Base-by-base conservation (phyloP, 1,284 basidiomycete species). In the Cutaneotrichosporon sp. region DNA sequence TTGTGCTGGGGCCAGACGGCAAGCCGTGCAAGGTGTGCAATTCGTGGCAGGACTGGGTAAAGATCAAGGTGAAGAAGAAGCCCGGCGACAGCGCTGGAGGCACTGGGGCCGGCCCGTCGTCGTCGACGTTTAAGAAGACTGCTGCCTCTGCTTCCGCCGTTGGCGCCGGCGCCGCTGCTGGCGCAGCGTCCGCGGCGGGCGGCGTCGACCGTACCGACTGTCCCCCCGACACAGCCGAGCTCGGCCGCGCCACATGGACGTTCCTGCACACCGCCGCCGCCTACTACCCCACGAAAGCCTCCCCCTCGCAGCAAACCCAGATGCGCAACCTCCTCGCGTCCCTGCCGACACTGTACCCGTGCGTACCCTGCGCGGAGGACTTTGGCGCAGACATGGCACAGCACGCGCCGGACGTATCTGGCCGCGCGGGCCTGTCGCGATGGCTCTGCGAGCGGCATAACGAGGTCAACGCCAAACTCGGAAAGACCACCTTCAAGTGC, bases 401-500 rank as follows among this genome's bases (percentile, higher is more conserved):
- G 17, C 74, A 82, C 63, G 85, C 87, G 40, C 89, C 89, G 2
- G 85, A 90, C 63, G 85, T 90, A 17, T 81, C 80, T 60, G 80
- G 83, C 37, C 77, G 88, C 52, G 77, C 75, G 3, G 81, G 78
- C 42, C 75, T 96, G 58, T 88, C 87, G 65, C 76, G 78, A 61
- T 97, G 91, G 91, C 78, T 97, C 59, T 97, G 92, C 68, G 81
- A 87, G 75, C 78, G 87, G 63, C 92, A 97, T 72, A 96, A 97
- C 66, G 86, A 87, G 64, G 90, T 97, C 46, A 97, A 94, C 66
- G 77, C 78, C 65, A 83, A 85, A 71, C 76, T 96, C 46, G 90
- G 91, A 46, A 96, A 94, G 80, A 77, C 80, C 53, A 73, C 46
- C 47, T 96, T 94, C 73, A 83, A 88, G 68, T 97, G 92, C 69